These are phyloP conservation scores for Pittosporum tobira DNA, from an alignment of 129 eudicot genomes.

Conservation along the genomic window DNA sequence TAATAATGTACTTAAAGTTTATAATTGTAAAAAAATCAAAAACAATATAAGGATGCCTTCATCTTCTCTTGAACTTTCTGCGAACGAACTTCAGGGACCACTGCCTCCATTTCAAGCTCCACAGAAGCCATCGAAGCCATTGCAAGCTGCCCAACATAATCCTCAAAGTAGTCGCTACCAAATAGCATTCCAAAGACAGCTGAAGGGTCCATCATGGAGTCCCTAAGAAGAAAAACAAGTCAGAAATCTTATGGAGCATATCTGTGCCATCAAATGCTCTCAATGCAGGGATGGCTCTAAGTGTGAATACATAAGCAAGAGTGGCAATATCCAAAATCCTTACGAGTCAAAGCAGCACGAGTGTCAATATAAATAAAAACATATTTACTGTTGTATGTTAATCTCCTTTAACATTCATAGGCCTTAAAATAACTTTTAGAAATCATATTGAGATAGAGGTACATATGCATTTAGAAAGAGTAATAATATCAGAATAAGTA, in stretches of 20 bases:
- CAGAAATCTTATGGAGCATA: not conserved
- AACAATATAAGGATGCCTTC: constrained; percentile 33
- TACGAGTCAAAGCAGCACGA: too few relatives aligned
- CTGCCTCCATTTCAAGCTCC: constrained; percentile 53
- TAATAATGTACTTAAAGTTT: not conserved
- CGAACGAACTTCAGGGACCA: constrained; percentile 46
- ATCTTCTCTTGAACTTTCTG: constrained; percentile 71
- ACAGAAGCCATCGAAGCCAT: constrained; percentile 53
- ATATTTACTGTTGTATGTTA: too few relatives aligned
- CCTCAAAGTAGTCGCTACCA: constrained; percentile 78
- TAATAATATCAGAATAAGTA: too few relatives aligned
- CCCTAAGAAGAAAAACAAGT: constrained; percentile 31
- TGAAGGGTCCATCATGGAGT: constrained; percentile 81
- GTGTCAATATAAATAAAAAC: too few relatives aligned
- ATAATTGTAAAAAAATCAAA: not conserved
- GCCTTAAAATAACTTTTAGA: too few relatives aligned
- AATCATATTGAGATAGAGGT: too few relatives aligned
- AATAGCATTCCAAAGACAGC: constrained; percentile 87
- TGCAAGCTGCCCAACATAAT: constrained; percentile 75
- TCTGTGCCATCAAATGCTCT: not conserved
- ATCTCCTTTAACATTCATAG: too few relatives aligned
- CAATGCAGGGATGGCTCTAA: not conserved
- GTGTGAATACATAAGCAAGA: not conserved
- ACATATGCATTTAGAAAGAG: too few relatives aligned
- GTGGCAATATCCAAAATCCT: not conserved